Conservation (phyloP, 208 protist genomes). For the Trypanosoma lewisi region DNA sequence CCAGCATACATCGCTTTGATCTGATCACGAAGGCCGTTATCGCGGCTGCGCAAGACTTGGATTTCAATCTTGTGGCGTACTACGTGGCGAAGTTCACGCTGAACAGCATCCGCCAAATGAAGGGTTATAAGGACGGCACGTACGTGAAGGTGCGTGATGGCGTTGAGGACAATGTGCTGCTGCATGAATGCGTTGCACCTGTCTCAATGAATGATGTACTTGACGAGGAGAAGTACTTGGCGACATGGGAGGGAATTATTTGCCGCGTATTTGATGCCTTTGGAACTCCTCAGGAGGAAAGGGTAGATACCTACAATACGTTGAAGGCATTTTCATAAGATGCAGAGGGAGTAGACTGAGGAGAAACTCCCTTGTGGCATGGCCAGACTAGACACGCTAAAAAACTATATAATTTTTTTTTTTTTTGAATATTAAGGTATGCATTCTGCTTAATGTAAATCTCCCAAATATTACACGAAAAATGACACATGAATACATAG, state of each 20-base stretch:
- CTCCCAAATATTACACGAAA: too few species aligned
- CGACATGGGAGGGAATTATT: conserved; percentile 75
- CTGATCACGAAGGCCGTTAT: conserved; percentile 78
- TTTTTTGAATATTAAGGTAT: too few species aligned
- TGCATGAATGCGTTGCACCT: conserved; percentile 82
- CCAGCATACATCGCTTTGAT: conserved; percentile 76
- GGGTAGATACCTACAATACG: conserved; percentile 55
- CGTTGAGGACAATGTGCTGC: conserved; percentile 87
- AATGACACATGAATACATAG: too few species aligned
- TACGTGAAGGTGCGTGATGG: conserved; percentile 90
- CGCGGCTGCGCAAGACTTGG: conserved; percentile 71
- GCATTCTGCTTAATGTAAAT: too few species aligned
- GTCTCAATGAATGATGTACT: conserved; percentile 62
- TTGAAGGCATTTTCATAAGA: conserved; percentile 19
- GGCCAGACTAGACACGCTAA: too few species aligned
- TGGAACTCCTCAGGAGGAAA: conserved; percentile 48
- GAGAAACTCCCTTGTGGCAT: too few species aligned
- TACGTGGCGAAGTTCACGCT: conserved; percentile 92
- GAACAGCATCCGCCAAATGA: conserved; percentile 87
- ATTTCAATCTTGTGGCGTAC: conserved; percentile 87
- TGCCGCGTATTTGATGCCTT: conserved; percentile 82
- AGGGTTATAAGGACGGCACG: conserved; percentile 84
- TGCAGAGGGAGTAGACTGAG: neutral
- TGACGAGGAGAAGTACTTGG: conserved; percentile 40
- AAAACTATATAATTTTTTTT: neutral